Evolutionary conservation across 768 basidiomycete genomes (phyloP), one percentile per base, ranked within the genome.

Genomic region (Austroboletus eburneus): DNA sequence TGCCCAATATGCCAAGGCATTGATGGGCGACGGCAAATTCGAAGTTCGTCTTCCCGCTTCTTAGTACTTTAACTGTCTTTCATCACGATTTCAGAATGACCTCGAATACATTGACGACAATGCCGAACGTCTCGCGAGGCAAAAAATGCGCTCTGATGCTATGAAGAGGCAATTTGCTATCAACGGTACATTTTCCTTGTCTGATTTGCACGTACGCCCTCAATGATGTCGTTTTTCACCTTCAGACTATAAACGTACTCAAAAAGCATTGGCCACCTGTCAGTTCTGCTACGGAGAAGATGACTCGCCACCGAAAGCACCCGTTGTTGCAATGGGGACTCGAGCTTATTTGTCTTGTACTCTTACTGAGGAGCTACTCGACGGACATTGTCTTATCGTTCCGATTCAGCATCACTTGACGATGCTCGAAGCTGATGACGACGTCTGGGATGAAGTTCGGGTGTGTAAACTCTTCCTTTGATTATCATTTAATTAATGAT

Each of bases 121-220:
- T 62, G 93, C 92, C 1, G 95, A 95, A 58, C 85, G 83, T 55
- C 75, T 98, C 0, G 91, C 89, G 32, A 74, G 94, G 46, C 84
- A 91, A 66, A 98, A 95, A 69, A 93, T 97, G 90, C 87, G 93
- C 42, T 83, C 85, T 4, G 95, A 98, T 59, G 91, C 87, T 18
- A 91, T 96, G 86, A 98, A 93, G 65, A 81, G 94, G 37, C 89
- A 92, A 55, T 99, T 97, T 64, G 96, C 96, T 12, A 89, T 99
- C 52, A 81, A 97, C 48, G 94, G 93, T 91, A 51, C 32, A 76
- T 62, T n/a, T 5, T 5, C 35, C 20, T 3, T 39, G 9, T 46
- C 22, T 29, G 24, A 20, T 17, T 13, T 9, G 14, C 9, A 21
- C 44, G 23, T 42, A 50, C 48, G 35, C 43, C 39, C 24, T 42